These are phyloP conservation scores for Yarrowia sp. DNA, from an alignment of 805 yeast genomes.

Conservation along the genomic window DNA sequence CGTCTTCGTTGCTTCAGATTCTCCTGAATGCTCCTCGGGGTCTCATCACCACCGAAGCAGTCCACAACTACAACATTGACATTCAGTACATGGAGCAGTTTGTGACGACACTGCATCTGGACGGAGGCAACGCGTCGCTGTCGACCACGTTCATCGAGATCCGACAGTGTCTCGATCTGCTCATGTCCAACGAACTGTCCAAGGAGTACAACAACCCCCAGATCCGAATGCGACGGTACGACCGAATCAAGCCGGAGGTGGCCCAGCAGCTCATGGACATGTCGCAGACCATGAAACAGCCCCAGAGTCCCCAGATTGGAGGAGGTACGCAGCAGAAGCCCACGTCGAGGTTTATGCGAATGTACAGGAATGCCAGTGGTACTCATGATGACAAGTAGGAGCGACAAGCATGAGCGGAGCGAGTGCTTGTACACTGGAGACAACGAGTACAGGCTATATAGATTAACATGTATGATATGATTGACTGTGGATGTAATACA, in stretches of 20 bases:
- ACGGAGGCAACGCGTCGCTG: slow-evolving; percentile 51
- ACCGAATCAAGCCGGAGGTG: slow-evolving; percentile 74
- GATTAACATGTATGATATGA: slow-evolving; percentile 18
- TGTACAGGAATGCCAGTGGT: slow-evolving; percentile 21
- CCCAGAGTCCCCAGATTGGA: slow-evolving; percentile 34
- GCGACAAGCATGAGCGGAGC: not conserved
- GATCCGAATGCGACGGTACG: slow-evolving; percentile 68
- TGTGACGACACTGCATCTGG: slow-evolving; percentile 48
- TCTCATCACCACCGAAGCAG: slow-evolving; percentile 64
- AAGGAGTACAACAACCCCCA: slow-evolving; percentile 68
- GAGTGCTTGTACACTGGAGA: not conserved
- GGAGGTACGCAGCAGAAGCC: slow-evolving; percentile 22
- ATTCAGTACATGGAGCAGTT: slow-evolving; percentile 72
- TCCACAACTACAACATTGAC: slow-evolving; percentile 78
- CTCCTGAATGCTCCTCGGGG: slow-evolving; percentile 61
- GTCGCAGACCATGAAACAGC: slow-evolving; percentile 33
- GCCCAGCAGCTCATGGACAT: slow-evolving; percentile 61
- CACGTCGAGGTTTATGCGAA: slow-evolving; percentile 25
- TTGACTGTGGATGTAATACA: not conserved
- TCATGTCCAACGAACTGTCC: slow-evolving; percentile 64
- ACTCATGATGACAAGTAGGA: not conserved
- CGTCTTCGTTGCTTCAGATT: slow-evolving; percentile 69
- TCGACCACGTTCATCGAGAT: slow-evolving; percentile 79
- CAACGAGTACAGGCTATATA: not conserved
- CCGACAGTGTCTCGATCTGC: slow-evolving; percentile 77